Base-by-base conservation (phyloP, 2,329 filamentous ascomycete species). In the Talaromyces sp. region DNA sequence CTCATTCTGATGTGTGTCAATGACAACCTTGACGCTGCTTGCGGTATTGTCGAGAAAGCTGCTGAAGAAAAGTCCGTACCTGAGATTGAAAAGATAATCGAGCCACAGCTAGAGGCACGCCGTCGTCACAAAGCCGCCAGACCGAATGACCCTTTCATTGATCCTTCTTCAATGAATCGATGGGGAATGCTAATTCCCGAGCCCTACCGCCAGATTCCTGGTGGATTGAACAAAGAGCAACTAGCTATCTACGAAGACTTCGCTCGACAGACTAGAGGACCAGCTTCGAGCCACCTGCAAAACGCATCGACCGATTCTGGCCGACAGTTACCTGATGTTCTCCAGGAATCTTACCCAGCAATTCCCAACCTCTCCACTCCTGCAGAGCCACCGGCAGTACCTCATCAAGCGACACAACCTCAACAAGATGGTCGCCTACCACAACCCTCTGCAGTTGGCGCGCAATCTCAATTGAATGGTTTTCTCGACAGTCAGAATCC, bases 1-100 rank as follows among this genome's bases (percentile, higher is more conserved):
- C 91, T 95, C 37, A 95, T 99, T 67, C 87, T 98, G 64, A 97
- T 99, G 92, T 98, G 96, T 78, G 94, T 99, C 67, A 99, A 98
- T 76, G 94, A 96, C 69, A 99, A 99, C 75, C 85, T 99, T 35
- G 95, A 99, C 71, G 85, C 93, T 47, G 94, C 96, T 56, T 98
- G 95, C 74, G 90, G 87, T 71, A 91, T 97, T 68, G 96, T 99
- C 54, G 95, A 99, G 78, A 93, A 95, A 77, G 93, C 95, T 61
- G 96, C 95, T 3, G 94, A 98, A 76, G 91, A 96, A 73, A 91
- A 94, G 67, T 95, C 95, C 10, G 83, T 97, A 45, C 90, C 92
- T 1, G 95, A 99, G 76, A 98, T 99, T 66, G 94, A 99, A 75
- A 91, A 96, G 68, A 90, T 97, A 79, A 90, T 99, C 58, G 90